Conservation (phyloP, 108 stramenopile genomes). For the Nannochloropsis oceanica region DNA sequence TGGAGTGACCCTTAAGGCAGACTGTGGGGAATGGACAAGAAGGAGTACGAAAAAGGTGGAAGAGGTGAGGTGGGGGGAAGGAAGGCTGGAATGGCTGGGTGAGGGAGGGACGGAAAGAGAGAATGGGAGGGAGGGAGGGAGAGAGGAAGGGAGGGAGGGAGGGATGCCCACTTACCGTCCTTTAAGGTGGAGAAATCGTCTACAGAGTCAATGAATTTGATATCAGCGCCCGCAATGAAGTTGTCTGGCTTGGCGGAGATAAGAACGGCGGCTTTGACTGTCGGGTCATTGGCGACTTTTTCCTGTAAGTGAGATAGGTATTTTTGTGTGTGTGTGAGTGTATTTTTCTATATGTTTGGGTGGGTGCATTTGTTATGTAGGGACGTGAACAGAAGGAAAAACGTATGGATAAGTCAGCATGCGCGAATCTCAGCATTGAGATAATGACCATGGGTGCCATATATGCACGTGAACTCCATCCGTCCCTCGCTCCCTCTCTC, state of each 20-base stretch:
- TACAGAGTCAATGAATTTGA: slow-evolving; percentile 80
- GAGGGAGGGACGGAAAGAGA: not conserved
- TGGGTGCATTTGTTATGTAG: not conserved
- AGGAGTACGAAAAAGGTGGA: not conserved
- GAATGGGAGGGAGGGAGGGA: not conserved
- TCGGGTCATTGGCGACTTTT: slow-evolving; percentile 21
- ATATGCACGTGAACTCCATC: not conserved
- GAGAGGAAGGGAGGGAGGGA: not conserved
- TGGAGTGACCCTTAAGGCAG: slow-evolving; percentile 35
- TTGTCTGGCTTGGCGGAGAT: slow-evolving; percentile 81
- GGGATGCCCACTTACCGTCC: slow-evolving; percentile 13
- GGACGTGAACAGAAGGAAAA: not conserved
- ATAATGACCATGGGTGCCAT: not conserved
- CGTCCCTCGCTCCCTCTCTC: not conserved
- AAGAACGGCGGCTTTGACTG: slow-evolving; percentile 84
- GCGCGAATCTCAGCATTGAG: not conserved
- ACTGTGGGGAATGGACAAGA: not conserved
- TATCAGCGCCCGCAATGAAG: slow-evolving; percentile 99
- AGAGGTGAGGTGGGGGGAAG: not conserved
- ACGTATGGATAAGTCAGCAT: not conserved
- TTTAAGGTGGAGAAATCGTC: slow-evolving; percentile 61
- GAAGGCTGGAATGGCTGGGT: not conserved
- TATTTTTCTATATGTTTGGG: not conserved
- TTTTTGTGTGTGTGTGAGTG: not conserved
- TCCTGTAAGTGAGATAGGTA: slow-evolving; percentile 48